Conservation (phyloP, 1,284 basidiomycete genomes). For the Thecaphora thlaspeos region DNA sequence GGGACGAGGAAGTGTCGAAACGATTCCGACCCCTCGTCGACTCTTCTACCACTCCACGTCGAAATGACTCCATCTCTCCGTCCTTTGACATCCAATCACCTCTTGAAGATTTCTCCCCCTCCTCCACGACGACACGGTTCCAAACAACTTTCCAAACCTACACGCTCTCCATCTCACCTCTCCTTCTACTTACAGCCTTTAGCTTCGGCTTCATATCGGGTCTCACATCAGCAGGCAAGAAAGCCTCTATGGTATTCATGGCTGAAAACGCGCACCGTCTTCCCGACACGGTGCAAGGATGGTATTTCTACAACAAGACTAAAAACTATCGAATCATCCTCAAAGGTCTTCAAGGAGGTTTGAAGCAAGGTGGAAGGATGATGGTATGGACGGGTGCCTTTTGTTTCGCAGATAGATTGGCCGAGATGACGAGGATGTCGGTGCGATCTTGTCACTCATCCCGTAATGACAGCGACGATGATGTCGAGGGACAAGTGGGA, state of each 20-base stretch:
- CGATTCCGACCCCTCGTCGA: constrained; percentile 11
- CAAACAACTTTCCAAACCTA: constrained; percentile 3
- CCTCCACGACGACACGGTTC: no score
- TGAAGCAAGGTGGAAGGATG: constrained; percentile 33
- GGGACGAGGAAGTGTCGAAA: constrained; percentile 24
- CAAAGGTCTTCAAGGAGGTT: constrained; percentile 40
- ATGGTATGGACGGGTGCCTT: constrained; percentile 44
- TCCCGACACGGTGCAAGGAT: constrained; percentile 55
- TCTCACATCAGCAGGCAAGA: constrained; percentile 30
- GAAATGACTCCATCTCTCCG: constrained; percentile 24
- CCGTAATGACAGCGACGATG: no score
- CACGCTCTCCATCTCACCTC: constrained; percentile 20
- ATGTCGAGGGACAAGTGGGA: no score
- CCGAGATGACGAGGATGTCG: constrained; percentile 16
- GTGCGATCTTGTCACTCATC: no score
- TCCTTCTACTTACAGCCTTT: constrained; percentile 36
- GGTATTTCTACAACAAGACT: constrained; percentile 58
- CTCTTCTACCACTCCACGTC: no score
- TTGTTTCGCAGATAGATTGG: constrained; percentile 34
- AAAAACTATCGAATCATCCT: constrained; percentile 55
- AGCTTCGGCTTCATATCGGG: constrained; percentile 47
- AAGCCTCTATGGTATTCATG: constrained; percentile 49
- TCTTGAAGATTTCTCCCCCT: constrained; percentile 3
- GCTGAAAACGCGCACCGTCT: constrained; percentile 55
- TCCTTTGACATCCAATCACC: constrained; percentile 17